A percentile compares a stretch with the other conserved stretches of the same genome.
These are phyloP conservation scores for Pseudogymnoascus sp. DNA, from an alignment of 2,329 filamentous ascomycete genomes.

Conservation along the genomic window DNA sequence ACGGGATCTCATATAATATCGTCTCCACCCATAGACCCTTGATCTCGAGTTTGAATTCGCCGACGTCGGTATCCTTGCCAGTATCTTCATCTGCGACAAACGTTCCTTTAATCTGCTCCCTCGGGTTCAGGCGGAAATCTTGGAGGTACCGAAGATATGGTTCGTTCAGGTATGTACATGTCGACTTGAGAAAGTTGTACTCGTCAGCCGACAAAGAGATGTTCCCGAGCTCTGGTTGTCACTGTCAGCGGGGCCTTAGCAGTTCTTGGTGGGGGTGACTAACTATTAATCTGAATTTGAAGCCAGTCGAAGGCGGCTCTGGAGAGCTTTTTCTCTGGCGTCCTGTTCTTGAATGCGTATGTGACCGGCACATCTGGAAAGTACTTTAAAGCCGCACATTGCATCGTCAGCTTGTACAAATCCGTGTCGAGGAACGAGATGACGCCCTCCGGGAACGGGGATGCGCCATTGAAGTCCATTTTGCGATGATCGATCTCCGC, in stretches of 20 bases:
- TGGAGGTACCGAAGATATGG: conserved; percentile 76
- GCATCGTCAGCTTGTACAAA: conserved; percentile 93
- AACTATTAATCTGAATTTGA: conserved; percentile 70
- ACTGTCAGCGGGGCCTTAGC: conserved; percentile 21
- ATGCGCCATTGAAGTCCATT: conserved; percentile 61
- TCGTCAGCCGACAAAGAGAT: conserved; percentile 74
- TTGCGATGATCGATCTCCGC: conserved; percentile 9
- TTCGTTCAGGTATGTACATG: conserved; percentile 71
- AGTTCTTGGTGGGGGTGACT: conserved; percentile 24
- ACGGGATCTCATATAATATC: conserved; percentile 93
- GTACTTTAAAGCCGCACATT: conserved; percentile 90
- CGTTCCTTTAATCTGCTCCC: conserved; percentile 66
- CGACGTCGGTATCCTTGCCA: conserved; percentile 56
- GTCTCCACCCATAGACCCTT: conserved; percentile 87
- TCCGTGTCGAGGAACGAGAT: conserved; percentile 76
- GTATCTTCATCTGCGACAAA: conserved; percentile 46
- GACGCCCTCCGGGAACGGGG: conserved; percentile 64
- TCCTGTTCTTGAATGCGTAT: conserved; percentile 93
- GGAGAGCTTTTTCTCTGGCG: conserved; percentile 84
- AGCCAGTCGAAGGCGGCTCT: conserved; percentile 80
- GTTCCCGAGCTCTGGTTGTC: conserved; percentile 62
- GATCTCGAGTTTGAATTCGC: conserved; percentile 69
- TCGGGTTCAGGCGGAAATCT: conserved; percentile 71
- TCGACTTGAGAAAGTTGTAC: conserved; percentile 64
- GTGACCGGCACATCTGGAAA: conserved; percentile 76